Base-by-base conservation (phyloP, 192 early-diverging fungal species). In the Coemansia sp. region DNA sequence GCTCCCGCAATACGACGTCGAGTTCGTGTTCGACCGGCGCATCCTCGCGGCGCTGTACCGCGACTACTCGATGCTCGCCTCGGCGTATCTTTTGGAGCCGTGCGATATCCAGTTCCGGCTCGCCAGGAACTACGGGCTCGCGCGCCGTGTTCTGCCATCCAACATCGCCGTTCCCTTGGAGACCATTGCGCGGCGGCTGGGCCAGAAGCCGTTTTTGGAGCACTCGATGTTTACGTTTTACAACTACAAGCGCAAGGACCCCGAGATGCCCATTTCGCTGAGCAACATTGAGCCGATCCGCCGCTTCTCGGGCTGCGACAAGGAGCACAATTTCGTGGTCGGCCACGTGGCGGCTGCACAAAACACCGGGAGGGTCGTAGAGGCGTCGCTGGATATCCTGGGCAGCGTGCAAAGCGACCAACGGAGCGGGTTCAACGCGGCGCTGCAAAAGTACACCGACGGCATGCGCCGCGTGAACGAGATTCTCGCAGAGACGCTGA, bases 301-400 rank as follows among this genome's bases (percentile, higher is more conserved):
- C 24, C 45, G 78, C 25, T 94, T 95, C 64, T 86, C 89, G 16
- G 91, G 90, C 14, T 85, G 85, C 57, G 61, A 69, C 29, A 85
- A 85, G 47, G 93, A 93, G 76, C 73, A 85, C 35, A 92, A 91
- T 18, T 95, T 93, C 70, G 91, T 95, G 25, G 71, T 89, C 21
- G 88, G 86, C 18, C 93, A 95, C 61, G 91, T 95, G n/a, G 87
- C 92, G 21, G 94, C 94, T 81, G 93, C 92, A 2, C 67, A 84
- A 19, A 75, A 91, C 59, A 87, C 89, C 2, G 89, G 85, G 8
- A 56, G 77, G 10, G 79, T 91, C 23, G 85, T 94, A 56, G 75
- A 77, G 23, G 72, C 83, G 48, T 81, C 91, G 5, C 62, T 83
- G 50, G 76, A 65, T 31, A 84, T 86, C 1, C 65, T 95, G 48